Base-by-base conservation (phyloP, 2,329 filamentous ascomycete genomes). In the Moelleriella libera region DNA sequence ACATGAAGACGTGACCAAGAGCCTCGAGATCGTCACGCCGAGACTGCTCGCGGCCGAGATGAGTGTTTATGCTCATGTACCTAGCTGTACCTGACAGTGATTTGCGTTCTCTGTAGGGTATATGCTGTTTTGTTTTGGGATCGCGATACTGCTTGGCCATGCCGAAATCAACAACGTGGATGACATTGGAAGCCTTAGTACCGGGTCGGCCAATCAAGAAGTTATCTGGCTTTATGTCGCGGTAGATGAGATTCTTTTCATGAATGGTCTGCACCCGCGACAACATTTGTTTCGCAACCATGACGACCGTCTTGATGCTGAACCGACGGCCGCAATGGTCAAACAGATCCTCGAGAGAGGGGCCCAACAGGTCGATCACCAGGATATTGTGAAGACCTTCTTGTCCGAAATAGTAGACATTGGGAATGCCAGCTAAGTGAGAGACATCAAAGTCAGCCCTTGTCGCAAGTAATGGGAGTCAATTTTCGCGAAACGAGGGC, bases 281-380 rank as follows among this genome's bases (percentile, higher is more conserved):
- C 66, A 98, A 97, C 67, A 96, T 83, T 73, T 98, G 92, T 61
- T 98, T 92, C 63, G 92, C 92, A 46, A 98, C 80, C 32, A 98
- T 80, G 45, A 98, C 78, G 32, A 98, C 92, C 1, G 92, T 98
- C 83, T 98, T 98, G 57, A 98, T 74, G n/a, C 90, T 96, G 75
- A 97, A 98, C 68, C 97, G 97, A 68, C 92, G 86, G 81, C 97
- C 97, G 81, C 92, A 98, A 69, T 97, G 97, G 80, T 98, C 97
- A 85, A 98, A 98, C 39, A 98, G 78, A 64, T 98, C 92, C 70
- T 98, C 92, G 67, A 98, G 72, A 61, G 85, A 92, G 56, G 92
- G 92, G 37, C 92, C 92, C 49, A 98, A 85, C 30, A 98, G 82
- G 63, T 98, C 92, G 55, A 97, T 81, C 45, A 98, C 92, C 89